Base-by-base conservation (phyloP, 495 filamentous ascomycete genomes). In the Aspergillus heteromorphus region DNA sequence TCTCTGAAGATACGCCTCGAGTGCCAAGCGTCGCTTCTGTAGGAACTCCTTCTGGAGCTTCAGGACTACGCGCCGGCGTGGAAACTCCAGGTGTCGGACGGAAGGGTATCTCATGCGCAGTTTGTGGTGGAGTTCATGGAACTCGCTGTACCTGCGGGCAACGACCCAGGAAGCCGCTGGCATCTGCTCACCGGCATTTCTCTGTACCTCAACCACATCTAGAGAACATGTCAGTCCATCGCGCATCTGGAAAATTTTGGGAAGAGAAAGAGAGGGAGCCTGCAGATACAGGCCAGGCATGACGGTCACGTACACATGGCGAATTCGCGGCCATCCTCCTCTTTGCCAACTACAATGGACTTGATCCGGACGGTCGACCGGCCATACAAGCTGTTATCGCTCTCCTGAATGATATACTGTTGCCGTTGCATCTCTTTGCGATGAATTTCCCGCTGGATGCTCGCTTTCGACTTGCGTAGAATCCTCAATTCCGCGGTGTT, bases 321-420 rank as follows among this genome's bases (percentile, higher is more conserved):
- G 64, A 87, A 97, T 65, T 97, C 93, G 60, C 89, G 88, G 17
- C 92, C 93, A 55, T 96, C 91, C 29, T 92, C 88, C 55, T 96
- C 92, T 55, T 81, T 88, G 16, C 90, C 93, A 41, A 96, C 89
- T 67, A 93, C 90, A 55, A 95, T 92, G 2, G 87, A 87, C 66
- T 89, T 91, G 70, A 99, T 97, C 50, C 80, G 86, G 55, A 97
- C 83, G 5, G 82, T 87, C 4, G 93, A 91, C 11, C 93, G 87
- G 14, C 93, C 93, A 67, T 93, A 97, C 38, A 99, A 75, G 67
- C 91, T 96, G 69, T 97, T 99, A 63, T 97, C 95, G 65, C 91
- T 96, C 67, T 97, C 92, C 67, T 99, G 95, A 36, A 97, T 85
- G 57, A 95, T 90, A 61, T 97, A 99, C 67, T 97, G 95, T 70